Base-by-base conservation (phyloP, 768 basidiomycete genomes). In the Tulasnella sp. region DNA sequence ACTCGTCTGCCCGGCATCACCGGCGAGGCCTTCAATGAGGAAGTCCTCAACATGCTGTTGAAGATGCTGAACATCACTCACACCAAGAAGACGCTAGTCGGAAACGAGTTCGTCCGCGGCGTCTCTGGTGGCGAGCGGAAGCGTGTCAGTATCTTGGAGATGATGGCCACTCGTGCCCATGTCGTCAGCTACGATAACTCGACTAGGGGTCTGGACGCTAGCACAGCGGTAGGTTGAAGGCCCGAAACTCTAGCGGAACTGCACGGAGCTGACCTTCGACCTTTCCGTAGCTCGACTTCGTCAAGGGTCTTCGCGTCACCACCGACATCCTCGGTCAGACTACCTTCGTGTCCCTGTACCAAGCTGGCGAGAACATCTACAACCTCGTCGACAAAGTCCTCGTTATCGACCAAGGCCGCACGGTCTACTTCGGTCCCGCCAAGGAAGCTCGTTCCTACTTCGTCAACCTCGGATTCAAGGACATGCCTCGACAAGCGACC, bases 71-170 rank as follows among this genome's bases (percentile, higher is more conserved):
- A 96, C 18, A 88, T 97, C 82, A 87, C 88, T 3, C 94, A 94
- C 83, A 92, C 90, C 2, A 89, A 89, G 84, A 88, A 92, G 79
- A 96, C 94, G 0, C 89, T 90, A 77, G 88, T 97, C 72, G 96
- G 96, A 8, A 90, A 96, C 86, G 93, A 92, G 24, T 89, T 90
- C 44, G 89, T 96, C 14, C 88, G 89, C 77, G 88, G 93, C n/a
- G 89, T 94, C 24, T 91, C 90, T 54, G 93, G 93, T 18, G 94
- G 93, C 2, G 92, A 94, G 88, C 89, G 92, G 76, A 96, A 95
- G 85, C 90, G 95, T 16, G 94, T 96, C 3, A 92, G 92, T n/a
- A 93, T 95, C 82, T 89, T 90, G 1, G 95, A 96, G 84, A 95
- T 94, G 90, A 85, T 95, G 78, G 90, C 92, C 0, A 90, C 90